Evolutionary conservation across 495 filamentous ascomycete species (phyloP).

Genomic region (Clavariopsis aquatica): DNA sequence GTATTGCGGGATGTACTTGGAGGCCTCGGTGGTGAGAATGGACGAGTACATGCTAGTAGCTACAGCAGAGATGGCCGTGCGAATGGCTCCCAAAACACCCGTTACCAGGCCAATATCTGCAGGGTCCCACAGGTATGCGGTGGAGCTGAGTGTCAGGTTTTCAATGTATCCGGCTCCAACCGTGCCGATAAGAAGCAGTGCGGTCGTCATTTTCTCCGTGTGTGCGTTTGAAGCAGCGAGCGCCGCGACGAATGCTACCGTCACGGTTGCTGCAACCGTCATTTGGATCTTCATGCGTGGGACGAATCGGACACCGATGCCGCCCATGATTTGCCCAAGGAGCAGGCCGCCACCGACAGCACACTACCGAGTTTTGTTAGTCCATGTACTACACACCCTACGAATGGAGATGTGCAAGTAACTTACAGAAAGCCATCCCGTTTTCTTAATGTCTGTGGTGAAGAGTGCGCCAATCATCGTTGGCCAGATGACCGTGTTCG

Average conservation of each 20-base stretch:
- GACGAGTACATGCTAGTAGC: constrained; percentile 29
- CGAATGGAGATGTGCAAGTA: too few species aligned
- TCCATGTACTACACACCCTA: too few species aligned
- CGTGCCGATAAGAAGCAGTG: constrained; percentile 30
- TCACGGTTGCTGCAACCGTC: constrained; percentile 23
- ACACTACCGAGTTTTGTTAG: constrained; percentile 12
- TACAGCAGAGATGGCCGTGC: constrained; percentile 18
- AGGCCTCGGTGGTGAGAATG: constrained; percentile 23
- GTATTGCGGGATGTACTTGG: constrained; percentile 28
- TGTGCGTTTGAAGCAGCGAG: constrained; percentile 15
- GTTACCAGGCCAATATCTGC: constrained; percentile 28
- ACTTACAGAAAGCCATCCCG: constrained; percentile 46
- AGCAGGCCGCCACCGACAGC: constrained; percentile 34
- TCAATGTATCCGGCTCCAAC: constrained; percentile 35
- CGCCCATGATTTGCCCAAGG: constrained; percentile 31
- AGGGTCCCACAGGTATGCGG: constrained; percentile 30
- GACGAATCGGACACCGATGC: constrained; percentile 24
- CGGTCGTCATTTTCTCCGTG: constrained; percentile 24
- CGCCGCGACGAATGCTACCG: constrained; percentile 30
- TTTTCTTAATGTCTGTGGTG: constrained; percentile 42
- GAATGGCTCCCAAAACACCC: constrained; percentile 31
- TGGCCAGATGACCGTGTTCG: constrained; percentile 48
- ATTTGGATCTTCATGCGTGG: constrained; percentile 33
- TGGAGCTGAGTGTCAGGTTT: constrained; percentile 30
- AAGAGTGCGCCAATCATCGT: constrained; percentile 39